Evolutionary conservation across 805 yeast species (phyloP), one percentile per base, ranked within the genome.

Genomic region (Wickerhamomyces tratensis): DNA sequence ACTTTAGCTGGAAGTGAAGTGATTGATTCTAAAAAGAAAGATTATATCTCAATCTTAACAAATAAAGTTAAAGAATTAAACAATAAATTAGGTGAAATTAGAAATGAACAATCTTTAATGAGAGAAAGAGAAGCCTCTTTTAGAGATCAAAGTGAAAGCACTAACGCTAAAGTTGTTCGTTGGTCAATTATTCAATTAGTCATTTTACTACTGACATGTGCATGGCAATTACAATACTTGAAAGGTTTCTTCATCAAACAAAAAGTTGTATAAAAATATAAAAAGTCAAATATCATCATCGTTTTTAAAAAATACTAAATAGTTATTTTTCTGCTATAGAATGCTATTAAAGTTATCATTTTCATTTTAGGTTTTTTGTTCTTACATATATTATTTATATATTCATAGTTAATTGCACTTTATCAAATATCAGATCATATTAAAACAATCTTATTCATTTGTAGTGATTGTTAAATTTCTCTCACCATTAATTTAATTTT

Each of bases 191-290:
- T 84, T 39, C 96, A 88, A 65, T 58, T 85, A 39, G 26, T 77
- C 25, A 86, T 83, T 2, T 70, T 88, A 51, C 70, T 74, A 9
- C 74, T 68, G 13, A 79, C 89, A 8, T 84, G 96, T 53, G 71
- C 70, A 36, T 77, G 85, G 72, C 96, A 88, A 65, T 64, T 88
- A 59, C 71, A 72, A 42, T 88, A 84, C 55, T 72, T 88, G 64
- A 83, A 83, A 64, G 64, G 79, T 36, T 86, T 87, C 74, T 87
- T 87, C 59, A 81, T 86, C 46, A 87, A 86, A 65, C 95, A 87
- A 59, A 88, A 88, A 67, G 76, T 86, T 46, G 80, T 87, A 15
- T 86, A 68, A 62, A 14, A 36, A 11, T 29, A 9, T 7, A 29
- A 9, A 7, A 29, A 29, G 8, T 11, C 8, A 9, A 9, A 29